phyloP scores from a whole-genome alignment of 495 filamentous ascomycete species.

The Penicillium lagena region DNA sequence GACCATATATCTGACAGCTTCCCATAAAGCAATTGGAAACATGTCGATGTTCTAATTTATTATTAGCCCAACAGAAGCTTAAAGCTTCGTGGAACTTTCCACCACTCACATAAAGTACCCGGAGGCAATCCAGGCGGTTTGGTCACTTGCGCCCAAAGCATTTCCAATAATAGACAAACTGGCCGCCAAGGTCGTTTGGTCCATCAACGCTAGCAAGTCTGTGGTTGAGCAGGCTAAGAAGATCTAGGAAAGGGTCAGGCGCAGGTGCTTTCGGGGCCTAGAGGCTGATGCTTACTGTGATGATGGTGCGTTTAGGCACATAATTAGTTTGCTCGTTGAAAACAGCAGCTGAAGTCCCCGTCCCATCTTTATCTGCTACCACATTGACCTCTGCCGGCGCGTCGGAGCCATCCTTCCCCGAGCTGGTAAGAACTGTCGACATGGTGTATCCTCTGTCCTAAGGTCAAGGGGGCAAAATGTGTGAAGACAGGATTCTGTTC shows the following conservation, averaged over 20 bases:
- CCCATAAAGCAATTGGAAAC: constrained; percentile 50
- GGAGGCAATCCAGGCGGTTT: constrained; percentile 48
- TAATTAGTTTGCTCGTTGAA: constrained; percentile 54
- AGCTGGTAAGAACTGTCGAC: no score
- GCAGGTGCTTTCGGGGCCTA: background rate
- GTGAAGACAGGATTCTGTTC: background rate
- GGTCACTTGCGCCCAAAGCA: constrained; percentile 37
- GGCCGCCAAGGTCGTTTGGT: constrained; percentile 47
- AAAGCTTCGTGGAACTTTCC: background rate
- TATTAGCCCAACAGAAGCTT: background rate
- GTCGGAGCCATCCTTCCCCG: no score
- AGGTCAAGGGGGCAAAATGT: background rate
- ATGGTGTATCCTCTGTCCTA: no score
- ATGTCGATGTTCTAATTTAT: constrained; percentile 41
- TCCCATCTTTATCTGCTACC: no score
- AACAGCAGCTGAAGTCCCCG: constrained; percentile 12
- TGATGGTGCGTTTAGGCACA: constrained; percentile 42
- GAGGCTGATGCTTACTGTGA: constrained; percentile 29
- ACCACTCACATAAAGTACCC: constrained; percentile 45
- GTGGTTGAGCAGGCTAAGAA: constrained; percentile 51
- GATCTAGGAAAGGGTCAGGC: constrained; percentile 27
- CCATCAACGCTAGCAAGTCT: constrained; percentile 47
- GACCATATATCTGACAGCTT: constrained; percentile 53
- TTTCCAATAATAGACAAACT: constrained; percentile 46
- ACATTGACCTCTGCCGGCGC: no score